Conservation (phyloP, 305 asterid species). For the Stenogyne calaminthoides region DNA sequence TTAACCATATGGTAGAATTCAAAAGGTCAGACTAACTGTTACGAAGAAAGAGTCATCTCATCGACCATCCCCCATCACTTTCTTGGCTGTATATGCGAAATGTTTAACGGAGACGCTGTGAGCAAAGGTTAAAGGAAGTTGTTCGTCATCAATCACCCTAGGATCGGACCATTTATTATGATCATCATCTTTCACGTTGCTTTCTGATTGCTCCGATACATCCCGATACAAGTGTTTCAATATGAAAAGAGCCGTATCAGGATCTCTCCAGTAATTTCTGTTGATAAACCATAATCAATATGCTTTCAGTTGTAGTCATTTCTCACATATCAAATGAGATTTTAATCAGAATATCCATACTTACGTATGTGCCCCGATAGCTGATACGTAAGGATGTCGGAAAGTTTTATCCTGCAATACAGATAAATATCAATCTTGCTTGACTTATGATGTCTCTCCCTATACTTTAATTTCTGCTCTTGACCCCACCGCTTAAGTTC, state of each 20-base stretch:
- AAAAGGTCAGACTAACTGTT: no score
- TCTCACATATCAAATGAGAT: slow-evolving; percentile 2
- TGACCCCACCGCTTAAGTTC: no score
- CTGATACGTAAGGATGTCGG: slow-evolving; percentile 91
- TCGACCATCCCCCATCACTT: slow-evolving; percentile 28
- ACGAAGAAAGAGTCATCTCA: not conserved
- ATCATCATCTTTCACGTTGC: slow-evolving; percentile 38
- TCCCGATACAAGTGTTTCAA: slow-evolving; percentile 86
- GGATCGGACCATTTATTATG: slow-evolving; percentile 59
- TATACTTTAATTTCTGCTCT: not conserved
- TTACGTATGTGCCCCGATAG: slow-evolving; percentile 93
- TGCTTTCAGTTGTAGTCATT: not conserved
- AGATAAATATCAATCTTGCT: not conserved
- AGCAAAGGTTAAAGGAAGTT: slow-evolving; percentile 83
- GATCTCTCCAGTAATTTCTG: slow-evolving; percentile 97
- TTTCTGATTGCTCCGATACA: slow-evolving; percentile 60
- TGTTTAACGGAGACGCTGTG: slow-evolving; percentile 50
- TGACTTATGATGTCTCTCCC: not conserved
- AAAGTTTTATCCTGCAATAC: slow-evolving; percentile 89
- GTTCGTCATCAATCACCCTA: slow-evolving; percentile 64
- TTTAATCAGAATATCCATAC: slow-evolving; percentile 32
- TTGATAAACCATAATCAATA: slow-evolving; percentile 18
- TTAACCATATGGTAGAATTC: no score
- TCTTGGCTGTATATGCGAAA: slow-evolving; percentile 60
- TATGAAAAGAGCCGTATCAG: slow-evolving; percentile 91